Evolutionary conservation across 805 yeast genomes (phyloP).

Genomic region (Teunomyces tritomae): DNA sequence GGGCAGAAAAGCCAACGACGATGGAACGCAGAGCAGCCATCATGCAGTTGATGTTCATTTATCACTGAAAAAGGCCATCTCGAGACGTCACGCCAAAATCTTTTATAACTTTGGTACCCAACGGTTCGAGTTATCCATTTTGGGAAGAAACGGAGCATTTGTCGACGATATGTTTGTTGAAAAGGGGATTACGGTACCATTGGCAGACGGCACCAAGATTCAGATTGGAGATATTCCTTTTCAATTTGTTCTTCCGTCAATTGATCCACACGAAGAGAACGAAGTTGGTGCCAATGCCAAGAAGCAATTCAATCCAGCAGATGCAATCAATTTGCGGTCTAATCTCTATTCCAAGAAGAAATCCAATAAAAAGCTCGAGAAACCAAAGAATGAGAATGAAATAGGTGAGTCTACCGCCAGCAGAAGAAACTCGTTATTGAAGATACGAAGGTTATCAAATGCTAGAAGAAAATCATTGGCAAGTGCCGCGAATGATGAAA

Average conservation of each 20-base stretch:
- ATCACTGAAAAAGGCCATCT: conserved; percentile 89
- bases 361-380: not conserved
- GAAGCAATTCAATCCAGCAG: conserved; percentile 56
- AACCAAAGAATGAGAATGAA: conserved; percentile 1
- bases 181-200: conserved; percentile 86
- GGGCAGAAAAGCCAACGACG: conserved; percentile 72
- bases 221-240: conserved; percentile 94
- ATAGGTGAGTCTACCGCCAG: not conserved
- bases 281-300: conserved; percentile 11
- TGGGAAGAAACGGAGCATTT: conserved; percentile 96
- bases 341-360: conserved; percentile 34
- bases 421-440: conserved; percentile 13
- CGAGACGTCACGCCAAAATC: conserved; percentile 91
- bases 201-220: conserved; percentile 75
- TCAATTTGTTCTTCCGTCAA: conserved; percentile 78
- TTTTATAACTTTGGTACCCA: conserved; percentile 97
- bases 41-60: conserved; percentile 89
- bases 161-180: conserved; percentile 89
- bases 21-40: conserved; percentile 56
- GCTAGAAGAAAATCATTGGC: conserved; percentile 39
- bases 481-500: conserved; percentile 38
- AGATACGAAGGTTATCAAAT: conserved; percentile 31
- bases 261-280: conserved; percentile 38
- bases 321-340: conserved; percentile 56
- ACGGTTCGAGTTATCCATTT: conserved; percentile 83